Evolutionary conservation across 805 yeast species (phyloP).

Genomic region (Saccharomycopsis babjevae): DNA sequence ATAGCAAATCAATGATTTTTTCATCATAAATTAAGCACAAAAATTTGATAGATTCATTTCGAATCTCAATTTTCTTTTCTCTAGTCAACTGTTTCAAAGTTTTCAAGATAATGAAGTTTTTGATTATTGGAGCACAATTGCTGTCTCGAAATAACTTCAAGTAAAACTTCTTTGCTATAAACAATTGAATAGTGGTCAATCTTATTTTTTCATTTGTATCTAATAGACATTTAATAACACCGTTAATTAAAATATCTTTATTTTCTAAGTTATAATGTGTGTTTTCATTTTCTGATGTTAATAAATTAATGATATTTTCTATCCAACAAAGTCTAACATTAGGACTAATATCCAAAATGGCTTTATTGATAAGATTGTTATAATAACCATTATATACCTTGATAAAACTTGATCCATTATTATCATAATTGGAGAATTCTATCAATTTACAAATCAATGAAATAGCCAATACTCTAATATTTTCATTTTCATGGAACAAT

Average conservation of each 20-base stretch:
- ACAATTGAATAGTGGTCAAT: slow-evolving; percentile 42
- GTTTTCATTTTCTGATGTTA: slow-evolving; percentile 34
- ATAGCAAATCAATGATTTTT: slow-evolving; percentile 19
- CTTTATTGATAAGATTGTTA: slow-evolving; percentile 28
- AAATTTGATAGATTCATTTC: slow-evolving; percentile 47
- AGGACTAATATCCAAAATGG: slow-evolving; percentile 58
- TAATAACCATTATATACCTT: neutral
- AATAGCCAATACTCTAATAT: slow-evolving; percentile 58
- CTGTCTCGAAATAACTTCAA: neutral
- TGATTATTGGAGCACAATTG: slow-evolving; percentile 19
- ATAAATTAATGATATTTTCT: slow-evolving; percentile 39
- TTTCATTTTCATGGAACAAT: slow-evolving; percentile 57
- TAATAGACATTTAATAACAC: slow-evolving; percentile 56
- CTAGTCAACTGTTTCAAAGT: slow-evolving; percentile 56
- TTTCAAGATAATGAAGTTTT: slow-evolving; percentile 32
- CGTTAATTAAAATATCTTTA: slow-evolving; percentile 39
- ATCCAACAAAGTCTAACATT: slow-evolving; percentile 64
- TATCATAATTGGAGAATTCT: slow-evolving; percentile 39
- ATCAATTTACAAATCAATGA: slow-evolving; percentile 62
- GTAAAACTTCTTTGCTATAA: slow-evolving; percentile 36
- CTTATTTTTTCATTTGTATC: slow-evolving; percentile 73
- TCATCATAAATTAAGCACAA: slow-evolving; percentile 45
- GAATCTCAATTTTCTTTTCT: slow-evolving; percentile 57
- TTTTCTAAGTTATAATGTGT: slow-evolving; percentile 22
- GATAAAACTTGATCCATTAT: slow-evolving; percentile 42